These are phyloP conservation scores for Geosmithia morbida DNA, from an alignment of 2,329 filamentous ascomycete species.

Conservation along the genomic window DNA sequence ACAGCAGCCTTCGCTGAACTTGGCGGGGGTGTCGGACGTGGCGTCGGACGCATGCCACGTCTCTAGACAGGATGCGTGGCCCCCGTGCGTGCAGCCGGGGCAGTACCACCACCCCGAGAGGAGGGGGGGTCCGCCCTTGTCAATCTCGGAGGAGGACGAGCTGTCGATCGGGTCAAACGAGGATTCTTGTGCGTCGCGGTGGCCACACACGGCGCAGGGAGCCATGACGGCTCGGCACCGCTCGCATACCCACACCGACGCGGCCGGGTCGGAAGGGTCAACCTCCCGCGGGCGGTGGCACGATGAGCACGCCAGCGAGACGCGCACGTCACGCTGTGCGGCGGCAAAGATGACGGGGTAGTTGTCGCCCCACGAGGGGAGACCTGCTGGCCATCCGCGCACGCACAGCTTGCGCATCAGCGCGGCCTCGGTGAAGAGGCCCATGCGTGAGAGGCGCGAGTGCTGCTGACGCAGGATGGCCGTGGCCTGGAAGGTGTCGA, in stretches of 20 bases:
- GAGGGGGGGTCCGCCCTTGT: conserved; percentile 9
- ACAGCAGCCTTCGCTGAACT: conserved; percentile 41
- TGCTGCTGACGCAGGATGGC: conserved; percentile 47
- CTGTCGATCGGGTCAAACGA: conserved; percentile 17
- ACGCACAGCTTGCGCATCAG: conserved; percentile 47
- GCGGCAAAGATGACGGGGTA: conserved; percentile 38
- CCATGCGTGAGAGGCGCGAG: conserved; percentile 41
- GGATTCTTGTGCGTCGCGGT: conserved; percentile 31
- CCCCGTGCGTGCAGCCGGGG: conserved; percentile 46
- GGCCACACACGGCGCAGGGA: conserved; percentile 44
- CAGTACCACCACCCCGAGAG: conserved; percentile 47
- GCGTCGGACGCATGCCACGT: conserved; percentile 36
- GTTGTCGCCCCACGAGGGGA: conserved; percentile 36
- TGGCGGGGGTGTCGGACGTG: conserved; percentile 9
- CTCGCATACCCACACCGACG: conserved; percentile 42
- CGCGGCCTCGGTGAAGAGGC: conserved; percentile 44
- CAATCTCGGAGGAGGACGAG: not conserved
- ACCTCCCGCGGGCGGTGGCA: conserved; percentile 43
- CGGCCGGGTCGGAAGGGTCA: conserved; percentile 26
- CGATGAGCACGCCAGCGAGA: conserved; percentile 36
- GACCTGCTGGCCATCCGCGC: conserved; percentile 35
- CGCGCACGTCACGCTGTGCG: conserved; percentile 39
- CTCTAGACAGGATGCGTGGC: conserved; percentile 44
- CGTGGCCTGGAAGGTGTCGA: conserved; percentile 39
- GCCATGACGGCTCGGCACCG: conserved; percentile 37